Percentiles rank a stretch among this genome's conserved stretches.
phyloP scores from a whole-genome alignment of 2,329 filamentous ascomycete genomes.

The Colletotrichum brevisporum region DNA sequence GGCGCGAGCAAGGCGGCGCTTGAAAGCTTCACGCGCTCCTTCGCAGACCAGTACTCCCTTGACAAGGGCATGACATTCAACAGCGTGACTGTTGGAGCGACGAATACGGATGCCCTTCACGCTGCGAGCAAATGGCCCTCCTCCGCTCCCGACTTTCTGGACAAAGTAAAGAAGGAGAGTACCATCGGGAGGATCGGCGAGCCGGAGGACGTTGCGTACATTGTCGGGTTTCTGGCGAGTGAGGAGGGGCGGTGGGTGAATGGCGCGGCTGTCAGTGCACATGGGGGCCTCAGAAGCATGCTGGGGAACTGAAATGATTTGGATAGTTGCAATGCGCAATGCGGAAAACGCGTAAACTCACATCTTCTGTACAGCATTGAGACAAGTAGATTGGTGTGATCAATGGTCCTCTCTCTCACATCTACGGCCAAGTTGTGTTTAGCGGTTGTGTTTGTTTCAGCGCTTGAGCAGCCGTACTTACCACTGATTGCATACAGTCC shows the following conservation, averaged over 20 bases:
- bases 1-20: conserved; percentile 51
- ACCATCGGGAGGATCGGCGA: conserved; percentile 11
- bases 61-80: conserved; percentile 48
- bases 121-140: background rate
- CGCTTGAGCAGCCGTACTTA: no score
- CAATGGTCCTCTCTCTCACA: no score
- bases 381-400: background rate
- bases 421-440: no score
- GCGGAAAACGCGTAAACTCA: no score
- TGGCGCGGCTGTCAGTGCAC: conserved; percentile 21
- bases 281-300: conserved; percentile 19
- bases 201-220: conserved; percentile 25
- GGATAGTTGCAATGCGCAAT: background rate
- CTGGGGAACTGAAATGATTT: conserved; percentile 2
- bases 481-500: no score
- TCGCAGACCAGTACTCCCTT: conserved; percentile 49
- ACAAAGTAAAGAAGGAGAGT: background rate
- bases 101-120: conserved; percentile 41
- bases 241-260: conserved; percentile 33
- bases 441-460: no score
- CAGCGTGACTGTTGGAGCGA: conserved; percentile 48
- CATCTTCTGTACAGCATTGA: background rate
- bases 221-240: conserved; percentile 32
- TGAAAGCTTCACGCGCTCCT: conserved; percentile 47
- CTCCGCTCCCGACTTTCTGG: background rate